A percentile compares a stretch with the other conserved stretches of the same genome.
These are phyloP conservation scores for Macrolepiota albuminosa DNA, from an alignment of 768 basidiomycete genomes.

Conservation along the genomic window DNA sequence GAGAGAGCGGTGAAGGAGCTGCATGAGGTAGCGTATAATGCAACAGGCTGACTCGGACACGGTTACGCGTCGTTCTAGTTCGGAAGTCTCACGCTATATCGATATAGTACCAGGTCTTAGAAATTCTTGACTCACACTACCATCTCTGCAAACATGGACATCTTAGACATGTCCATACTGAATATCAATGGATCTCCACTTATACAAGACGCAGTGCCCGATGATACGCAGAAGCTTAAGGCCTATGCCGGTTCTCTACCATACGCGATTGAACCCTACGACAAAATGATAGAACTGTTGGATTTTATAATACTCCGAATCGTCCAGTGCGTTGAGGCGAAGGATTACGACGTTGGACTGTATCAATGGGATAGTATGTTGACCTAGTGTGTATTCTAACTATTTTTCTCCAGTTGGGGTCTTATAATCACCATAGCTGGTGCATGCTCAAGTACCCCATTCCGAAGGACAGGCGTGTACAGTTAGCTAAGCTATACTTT, in stretches of 20 bases:
- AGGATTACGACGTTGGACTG: constrained; percentile 79
- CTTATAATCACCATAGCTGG: constrained; percentile 48
- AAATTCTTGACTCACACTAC: constrained; percentile 9
- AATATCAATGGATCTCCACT: constrained; percentile 32
- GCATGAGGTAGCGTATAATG: constrained; percentile 53
- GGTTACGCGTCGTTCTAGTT: background rate
- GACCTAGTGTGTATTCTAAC: constrained; percentile 49
- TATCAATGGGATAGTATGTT: constrained; percentile 78
- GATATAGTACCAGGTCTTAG: background rate
- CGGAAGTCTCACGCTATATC: constrained; percentile 5
- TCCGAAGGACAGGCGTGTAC: constrained; percentile 71
- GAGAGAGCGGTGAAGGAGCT: constrained; percentile 71
- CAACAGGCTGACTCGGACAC: constrained; percentile 17
- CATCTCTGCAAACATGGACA: constrained; percentile 23
- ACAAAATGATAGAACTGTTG: constrained; percentile 71
- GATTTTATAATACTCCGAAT: constrained; percentile 69
- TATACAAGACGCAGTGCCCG: constrained; percentile 16
- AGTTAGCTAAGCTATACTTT: constrained; percentile 74
- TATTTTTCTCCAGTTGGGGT: constrained; percentile 5
- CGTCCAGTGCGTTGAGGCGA: constrained; percentile 69
- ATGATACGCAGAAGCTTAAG: constrained; percentile 56
- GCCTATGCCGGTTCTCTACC: constrained; percentile 64
- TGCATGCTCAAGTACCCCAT: constrained; percentile 81
- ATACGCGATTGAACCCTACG: constrained; percentile 71
- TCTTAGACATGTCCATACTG: constrained; percentile 46